Evolutionary conservation across 495 filamentous ascomycete species (phyloP), one percentile per base, ranked within the genome.

Genomic region (Lepidopterella palustris): DNA sequence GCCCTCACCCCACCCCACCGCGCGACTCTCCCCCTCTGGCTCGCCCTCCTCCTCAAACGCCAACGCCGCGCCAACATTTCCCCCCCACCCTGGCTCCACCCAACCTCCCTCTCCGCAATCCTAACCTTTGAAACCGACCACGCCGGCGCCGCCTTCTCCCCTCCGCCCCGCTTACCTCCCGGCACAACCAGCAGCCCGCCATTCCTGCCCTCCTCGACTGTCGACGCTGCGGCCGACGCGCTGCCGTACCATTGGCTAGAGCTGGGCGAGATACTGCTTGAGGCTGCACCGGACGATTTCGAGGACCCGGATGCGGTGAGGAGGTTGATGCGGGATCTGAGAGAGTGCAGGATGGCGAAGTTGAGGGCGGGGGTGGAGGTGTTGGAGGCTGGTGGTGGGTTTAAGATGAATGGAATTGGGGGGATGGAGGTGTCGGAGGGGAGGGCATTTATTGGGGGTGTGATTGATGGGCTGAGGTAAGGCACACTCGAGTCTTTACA

Each of bases 181-280:
- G 56, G 49, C 26, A 50, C 55, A 28, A 47, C 60, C 48, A 62
- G 60, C 63, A 64, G 73, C 3, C 79, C 87, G 11, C 87, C 87
- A 0, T 90, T 89, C 67, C 73, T 83, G 3, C 76, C 80, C 11
- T 77, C 74, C 10, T 80, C 80, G 35, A 87, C 85, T 0, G 77
- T 81, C 23, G 74, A 78, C 18, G 79, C 85, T 4, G 79, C 81
- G 6, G 71, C 79, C 0, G 83, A 85, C 13, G 82, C 84, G 18
- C 78, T 98, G 10, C 93, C 93, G 0, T 97, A 92, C 66, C 92
- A 96, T 73, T 98, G 91, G 90, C 79, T 95, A 0, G 92, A 96
- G 71, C 76, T 96, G 0, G 85, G 86, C 0, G 89, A 93, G 70
- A 82, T 92, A 70, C 77, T 98, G 35, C 80, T 97, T 2, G 87